Evolutionary conservation across 495 filamentous ascomycete genomes (phyloP).

Genomic region (Neurospora tetraspora): DNA sequence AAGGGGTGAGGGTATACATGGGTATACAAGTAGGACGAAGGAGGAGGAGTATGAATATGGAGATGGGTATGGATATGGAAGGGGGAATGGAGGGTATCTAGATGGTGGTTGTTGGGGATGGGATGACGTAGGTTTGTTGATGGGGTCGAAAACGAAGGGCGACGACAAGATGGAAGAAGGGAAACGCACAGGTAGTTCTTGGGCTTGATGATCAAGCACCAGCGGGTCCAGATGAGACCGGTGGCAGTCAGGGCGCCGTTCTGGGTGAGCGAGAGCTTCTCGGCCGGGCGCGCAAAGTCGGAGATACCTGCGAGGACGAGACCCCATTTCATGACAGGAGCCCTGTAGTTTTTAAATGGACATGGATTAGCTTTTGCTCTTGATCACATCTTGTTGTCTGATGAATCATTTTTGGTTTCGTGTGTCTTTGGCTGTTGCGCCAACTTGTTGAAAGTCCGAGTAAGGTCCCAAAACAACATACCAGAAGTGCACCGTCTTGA

Average conservation of each 20-base stretch:
- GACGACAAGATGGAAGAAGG: not conserved
- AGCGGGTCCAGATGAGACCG: constrained; percentile 95
- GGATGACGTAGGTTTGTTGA: not conserved
- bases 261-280: constrained; percentile 83
- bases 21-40: not conserved
- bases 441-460: not conserved
- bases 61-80: not conserved
- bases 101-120: not conserved
- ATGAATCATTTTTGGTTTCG: not conserved
- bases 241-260: constrained; percentile 80
- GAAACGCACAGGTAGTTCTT: constrained; percentile 69
- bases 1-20: not conserved
- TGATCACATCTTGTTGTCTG: not conserved
- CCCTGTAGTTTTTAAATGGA: constrained; percentile 41
- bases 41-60: not conserved
- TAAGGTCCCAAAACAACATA: constrained; percentile 17
- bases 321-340: constrained; percentile 96
- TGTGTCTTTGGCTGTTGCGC: no score
- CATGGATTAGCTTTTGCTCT: not conserved
- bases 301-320: constrained; percentile 85
- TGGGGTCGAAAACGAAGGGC: constrained; percentile 1
- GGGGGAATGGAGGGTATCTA: not conserved
- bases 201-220: constrained; percentile 96
- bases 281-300: constrained; percentile 86
- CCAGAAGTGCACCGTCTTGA: constrained; percentile 99